phyloP scores from a whole-genome alignment of 345 rosid genomes.

The Citrus maxima region DNA sequence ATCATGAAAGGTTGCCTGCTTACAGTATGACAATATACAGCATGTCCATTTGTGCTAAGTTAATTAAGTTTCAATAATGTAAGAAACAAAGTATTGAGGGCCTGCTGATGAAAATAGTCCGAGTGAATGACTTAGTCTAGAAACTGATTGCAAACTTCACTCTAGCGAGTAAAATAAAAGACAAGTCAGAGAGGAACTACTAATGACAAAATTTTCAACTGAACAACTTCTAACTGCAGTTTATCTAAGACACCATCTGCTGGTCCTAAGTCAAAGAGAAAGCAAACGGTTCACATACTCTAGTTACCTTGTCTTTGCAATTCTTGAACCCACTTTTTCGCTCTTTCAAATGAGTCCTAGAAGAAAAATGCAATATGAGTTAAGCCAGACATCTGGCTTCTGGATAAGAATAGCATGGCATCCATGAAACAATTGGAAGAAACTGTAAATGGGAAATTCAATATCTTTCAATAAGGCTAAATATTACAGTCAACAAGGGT shows the following conservation, averaged over 20 bases:
- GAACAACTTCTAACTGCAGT: neutral
- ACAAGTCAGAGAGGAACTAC: neutral
- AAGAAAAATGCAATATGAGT: neutral
- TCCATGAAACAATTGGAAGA: neutral
- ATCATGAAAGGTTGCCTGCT: neutral
- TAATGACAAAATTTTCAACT: neutral
- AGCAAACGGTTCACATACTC: neutral
- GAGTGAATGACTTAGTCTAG: neutral
- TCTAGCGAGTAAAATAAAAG: neutral
- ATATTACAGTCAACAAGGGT: neutral
- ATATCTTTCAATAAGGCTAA: neutral
- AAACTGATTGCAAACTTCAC: neutral
- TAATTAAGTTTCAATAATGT: neutral
- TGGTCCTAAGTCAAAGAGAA: neutral
- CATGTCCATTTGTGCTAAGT: neutral
- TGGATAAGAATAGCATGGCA: neutral
- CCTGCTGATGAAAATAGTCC: neutral
- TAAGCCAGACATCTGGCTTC: neutral
- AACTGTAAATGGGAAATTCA: neutral
- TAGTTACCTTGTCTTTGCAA: conserved; percentile 62
- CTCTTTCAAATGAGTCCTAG: conserved; percentile 63
- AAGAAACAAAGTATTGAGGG: neutral
- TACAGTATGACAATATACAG: neutral
- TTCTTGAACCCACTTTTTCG: conserved; percentile 68
- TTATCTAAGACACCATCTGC: neutral